phyloP scores from a whole-genome alignment of 495 filamentous ascomycete genomes.

The Diplogelasinospora grovesii region DNA sequence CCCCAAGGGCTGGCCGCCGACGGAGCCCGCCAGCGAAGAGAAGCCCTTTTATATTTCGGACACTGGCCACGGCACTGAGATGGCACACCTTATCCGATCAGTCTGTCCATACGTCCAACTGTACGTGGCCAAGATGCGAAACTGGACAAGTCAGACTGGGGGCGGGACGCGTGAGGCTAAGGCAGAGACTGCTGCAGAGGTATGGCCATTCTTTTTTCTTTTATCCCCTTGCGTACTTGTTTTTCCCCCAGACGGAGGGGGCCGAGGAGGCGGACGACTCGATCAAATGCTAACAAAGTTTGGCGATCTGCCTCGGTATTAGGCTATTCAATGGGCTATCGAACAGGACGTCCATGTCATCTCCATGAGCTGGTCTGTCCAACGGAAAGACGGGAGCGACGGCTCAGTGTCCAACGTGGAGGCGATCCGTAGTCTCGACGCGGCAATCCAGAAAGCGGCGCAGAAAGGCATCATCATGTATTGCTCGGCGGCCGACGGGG shows the following conservation, averaged over 20 bases:
- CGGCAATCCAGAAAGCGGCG: too few species aligned
- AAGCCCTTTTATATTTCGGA: background rate
- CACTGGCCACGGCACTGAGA: background rate
- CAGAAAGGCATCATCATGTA: too few species aligned
- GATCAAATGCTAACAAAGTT: too few species aligned
- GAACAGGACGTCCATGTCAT: background rate
- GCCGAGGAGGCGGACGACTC: too few species aligned
- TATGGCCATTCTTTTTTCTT: background rate
- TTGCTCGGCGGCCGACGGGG: too few species aligned
- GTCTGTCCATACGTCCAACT: background rate
- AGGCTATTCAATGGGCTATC: constrained; percentile 1
- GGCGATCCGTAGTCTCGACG: too few species aligned
- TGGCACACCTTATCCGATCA: background rate
- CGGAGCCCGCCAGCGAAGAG: background rate
- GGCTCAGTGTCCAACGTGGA: too few species aligned
- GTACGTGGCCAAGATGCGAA: background rate
- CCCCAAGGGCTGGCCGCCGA: background rate
- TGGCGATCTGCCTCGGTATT: too few species aligned
- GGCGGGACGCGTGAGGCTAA: background rate
- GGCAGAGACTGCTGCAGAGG: background rate
- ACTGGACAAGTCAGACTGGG: background rate
- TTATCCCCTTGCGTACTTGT: background rate
- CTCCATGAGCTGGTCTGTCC: background rate
- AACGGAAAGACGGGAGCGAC: too few species aligned
- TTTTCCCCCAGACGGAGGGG: too few species aligned